Evolutionary conservation across 2,329 filamentous ascomycete genomes (phyloP), one percentile per base, ranked within the genome.

Genomic region (Tympanopsis confertula): DNA sequence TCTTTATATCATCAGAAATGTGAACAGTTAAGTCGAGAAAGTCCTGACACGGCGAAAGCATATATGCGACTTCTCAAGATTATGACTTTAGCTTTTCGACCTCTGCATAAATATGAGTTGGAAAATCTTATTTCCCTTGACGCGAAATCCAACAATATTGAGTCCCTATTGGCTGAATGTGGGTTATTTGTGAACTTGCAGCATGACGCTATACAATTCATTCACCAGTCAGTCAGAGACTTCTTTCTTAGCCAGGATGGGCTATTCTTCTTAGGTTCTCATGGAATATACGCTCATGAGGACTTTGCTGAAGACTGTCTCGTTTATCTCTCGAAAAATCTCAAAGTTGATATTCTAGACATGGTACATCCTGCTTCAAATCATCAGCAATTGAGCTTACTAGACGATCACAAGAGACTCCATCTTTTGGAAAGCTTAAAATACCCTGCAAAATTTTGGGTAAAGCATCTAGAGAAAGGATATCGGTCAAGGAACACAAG

Each of bases 141-240:
- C 35, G 37, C 45, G 2, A n/a, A n/a, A n/a, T n/a, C n/a, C n/a
- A 40, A 45, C 15, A 28, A 22, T 22, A 19, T 46, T 39, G 32
- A 39, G 32, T 36, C 32, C 5, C 26, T 44, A 28, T 35, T 47
- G 35, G 37, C 43, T 45, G 29, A 32, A 35, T 53, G 47, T 44
- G 44, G 47, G 38, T 53, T 50, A 37, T 48, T 54, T 36, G 19
- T 54, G n/a, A 42, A 39, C 17, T 40, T 44, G 28, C 45, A 41
- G 35, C 44, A 26, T 36, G 39, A 38, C 36, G 37, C 33, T 7
- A 45, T 54, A 26, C 45, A 51, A 19, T 54, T 53, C 38, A 42
- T 52, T 41, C 49, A 54, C 39, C 45, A 53, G 38, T 53, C 51
- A 18, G 45, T 45, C 40, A 42, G 47, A 44, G 50, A 54, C 30